Base-by-base conservation (phyloP, 495 filamentous ascomycete species). In the Trichoderma reesei region DNA sequence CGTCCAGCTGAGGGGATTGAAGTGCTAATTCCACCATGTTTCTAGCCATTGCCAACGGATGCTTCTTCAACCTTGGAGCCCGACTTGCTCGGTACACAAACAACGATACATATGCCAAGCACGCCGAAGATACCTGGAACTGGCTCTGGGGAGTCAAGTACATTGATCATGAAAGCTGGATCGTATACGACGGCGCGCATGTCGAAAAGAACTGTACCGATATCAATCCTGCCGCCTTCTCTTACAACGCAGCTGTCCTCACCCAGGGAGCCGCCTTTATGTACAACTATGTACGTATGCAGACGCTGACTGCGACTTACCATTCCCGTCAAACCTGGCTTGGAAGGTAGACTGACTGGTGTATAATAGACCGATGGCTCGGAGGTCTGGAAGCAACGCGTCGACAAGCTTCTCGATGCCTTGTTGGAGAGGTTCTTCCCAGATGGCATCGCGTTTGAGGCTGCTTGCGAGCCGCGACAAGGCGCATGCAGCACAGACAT, bases 11-110 rank as follows among this genome's bases (percentile, higher is more conserved):
- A 39, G 11, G 38, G 38, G 6, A 7, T 39, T 33, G 10, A 8
- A 3, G 65, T 1, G 9, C 37, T 7, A 36, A 16, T 16, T 3
- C 36, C 16, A 37, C 31, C 31, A n/a, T 63, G 33, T 39, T 65
- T 73, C 66, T 66, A 73, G 72, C 70, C 8, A 85, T 90, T 56
- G 86, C 86, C 16, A 94, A 91, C 61, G 90, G 87, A 5, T 84
- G 86, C 64, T 90, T 93, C 75, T 94, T 96, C 78, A 86, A 95
- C 65, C 74, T 96, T 44, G 88, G 85, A 4, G 85, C 90, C 1
- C 83, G 92, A 9, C 75, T 96, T 61, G 89, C 88, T 0, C 80
- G 80, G 60, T 93, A 91, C 71, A 91, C 90, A 8, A 79, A 82
- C 6, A 96, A 96, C 68, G 67, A 82, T 63, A 92, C 89, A 0